A percentile compares a stretch with the other conserved stretches of the same genome.
Evolutionary conservation across 1,139 yeast species (phyloP).

Genomic region (Entelexis paramagnoliae): DNA sequence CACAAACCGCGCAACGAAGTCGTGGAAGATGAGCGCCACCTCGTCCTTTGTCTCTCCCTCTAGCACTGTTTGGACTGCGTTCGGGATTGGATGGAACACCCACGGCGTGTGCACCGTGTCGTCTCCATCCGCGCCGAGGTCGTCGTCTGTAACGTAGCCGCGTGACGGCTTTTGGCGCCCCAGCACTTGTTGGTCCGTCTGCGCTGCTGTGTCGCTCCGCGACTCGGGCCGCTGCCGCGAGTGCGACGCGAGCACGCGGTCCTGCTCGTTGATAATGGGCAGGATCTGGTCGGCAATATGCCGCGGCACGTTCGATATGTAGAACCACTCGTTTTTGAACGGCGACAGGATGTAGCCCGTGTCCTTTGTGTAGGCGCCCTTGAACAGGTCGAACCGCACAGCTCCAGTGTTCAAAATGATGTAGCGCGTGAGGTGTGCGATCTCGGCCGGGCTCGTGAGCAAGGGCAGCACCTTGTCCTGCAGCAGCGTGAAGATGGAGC

Average conservation of each 20-base stretch:
- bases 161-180: slow-evolving; percentile 27
- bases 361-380: slow-evolving; percentile 76
- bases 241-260: slow-evolving; percentile 17
- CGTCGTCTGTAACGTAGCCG: slow-evolving; percentile 79
- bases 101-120: slow-evolving; percentile 70
- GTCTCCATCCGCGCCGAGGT: slow-evolving; percentile 75
- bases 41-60: slow-evolving; percentile 24
- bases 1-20: slow-evolving; percentile 58
- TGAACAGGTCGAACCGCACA: slow-evolving; percentile 73
- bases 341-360: slow-evolving; percentile 80
- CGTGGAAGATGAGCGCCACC: slow-evolving; percentile 68
- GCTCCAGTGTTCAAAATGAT: slow-evolving; percentile 81
- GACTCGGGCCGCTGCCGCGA: neutral
- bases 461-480: slow-evolving; percentile 50
- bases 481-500: slow-evolving; percentile 53
- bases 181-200: neutral
- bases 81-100: slow-evolving; percentile 53
- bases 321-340: slow-evolving; percentile 68
- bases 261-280: slow-evolving; percentile 38
- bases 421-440: slow-evolving; percentile 35
- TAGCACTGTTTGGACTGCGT: slow-evolving; percentile 51
- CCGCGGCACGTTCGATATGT: slow-evolving; percentile 43
- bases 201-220: neutral
- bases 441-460: slow-evolving; percentile 32
- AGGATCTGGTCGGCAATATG: slow-evolving; percentile 42